phyloP scores from a whole-genome alignment of 2,329 filamentous ascomycete genomes.

The Colletotrichum sp. region DNA sequence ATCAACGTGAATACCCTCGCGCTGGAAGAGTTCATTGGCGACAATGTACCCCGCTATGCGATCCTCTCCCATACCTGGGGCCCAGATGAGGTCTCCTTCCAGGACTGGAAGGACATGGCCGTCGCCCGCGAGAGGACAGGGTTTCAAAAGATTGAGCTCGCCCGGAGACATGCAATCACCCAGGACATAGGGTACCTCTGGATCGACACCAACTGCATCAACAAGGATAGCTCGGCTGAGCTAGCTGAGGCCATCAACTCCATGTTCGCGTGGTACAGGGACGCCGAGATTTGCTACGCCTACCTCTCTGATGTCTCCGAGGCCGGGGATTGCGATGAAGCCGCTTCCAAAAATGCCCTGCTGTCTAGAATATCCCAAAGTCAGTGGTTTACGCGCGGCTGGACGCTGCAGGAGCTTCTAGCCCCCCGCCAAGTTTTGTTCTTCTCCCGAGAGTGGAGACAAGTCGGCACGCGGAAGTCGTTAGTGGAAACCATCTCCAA shows the following conservation, averaged over 20 bases:
- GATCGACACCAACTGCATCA: conserved; percentile 25
- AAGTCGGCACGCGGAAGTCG: neutral
- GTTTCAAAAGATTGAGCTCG: conserved; percentile 9
- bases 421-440: conserved; percentile 17
- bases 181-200: conserved; percentile 14
- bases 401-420: conserved; percentile 24
- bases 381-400: conserved; percentile 23
- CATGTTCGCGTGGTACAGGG: conserved; percentile 21
- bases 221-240: conserved; percentile 17
- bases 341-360: neutral
- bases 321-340: neutral
- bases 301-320: conserved; percentile 9
- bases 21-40: conserved; percentile 27
- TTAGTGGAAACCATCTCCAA: neutral
- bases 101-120: conserved; percentile 12
- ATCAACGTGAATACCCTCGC: conserved; percentile 26
- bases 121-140: conserved; percentile 1
- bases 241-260: conserved; percentile 18
- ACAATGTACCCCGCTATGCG: conserved; percentile 25
- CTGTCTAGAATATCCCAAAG: neutral
- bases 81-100: conserved; percentile 20
- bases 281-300: conserved; percentile 16
- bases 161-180: neutral
- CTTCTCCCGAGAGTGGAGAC: conserved; percentile 16
- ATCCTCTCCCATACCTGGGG: conserved; percentile 30